Evolutionary conservation across 2,329 filamentous ascomycete species (phyloP).

Genomic region (Aspergillus novofumigatus): DNA sequence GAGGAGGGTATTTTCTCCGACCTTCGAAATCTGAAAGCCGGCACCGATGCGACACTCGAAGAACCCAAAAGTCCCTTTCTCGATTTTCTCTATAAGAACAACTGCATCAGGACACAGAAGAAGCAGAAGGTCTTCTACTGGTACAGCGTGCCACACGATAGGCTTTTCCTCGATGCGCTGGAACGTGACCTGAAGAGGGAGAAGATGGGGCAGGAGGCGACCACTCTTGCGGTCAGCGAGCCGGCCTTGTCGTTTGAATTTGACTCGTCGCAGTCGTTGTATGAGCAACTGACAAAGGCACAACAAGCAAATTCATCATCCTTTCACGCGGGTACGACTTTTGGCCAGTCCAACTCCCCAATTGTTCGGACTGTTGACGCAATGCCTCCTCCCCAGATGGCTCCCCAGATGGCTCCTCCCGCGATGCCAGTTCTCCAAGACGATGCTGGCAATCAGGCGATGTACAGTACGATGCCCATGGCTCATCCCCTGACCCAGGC

Average conservation of each 20-base stretch:
- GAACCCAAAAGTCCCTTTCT: constrained; percentile 98
- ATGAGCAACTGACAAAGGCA: constrained; percentile 98
- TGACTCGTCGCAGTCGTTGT: constrained; percentile 97
- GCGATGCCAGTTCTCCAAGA: constrained; percentile 56
- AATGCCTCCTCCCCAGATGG: constrained; percentile 89
- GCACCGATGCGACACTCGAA: constrained; percentile 94
- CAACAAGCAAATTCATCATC: constrained; percentile 98
- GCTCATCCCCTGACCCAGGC: constrained; percentile 67
- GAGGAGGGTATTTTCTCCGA: constrained; percentile 99
- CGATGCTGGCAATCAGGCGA: constrained; percentile 61
- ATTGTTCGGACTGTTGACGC: constrained; percentile 81
- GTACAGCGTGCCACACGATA: constrained; percentile 98
- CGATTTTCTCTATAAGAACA: constrained; percentile 99
- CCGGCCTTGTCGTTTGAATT: constrained; percentile 98
- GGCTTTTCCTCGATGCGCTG: constrained; percentile 92
- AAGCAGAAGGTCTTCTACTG: constrained; percentile 99
- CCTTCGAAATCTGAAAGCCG: constrained; percentile 94
- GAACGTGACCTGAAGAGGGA: constrained; percentile 97
- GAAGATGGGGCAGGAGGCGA: constrained; percentile 99
- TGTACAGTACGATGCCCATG: constrained; percentile 67
- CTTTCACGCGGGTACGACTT: constrained; percentile 68
- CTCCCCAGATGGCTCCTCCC: constrained; percentile 71
- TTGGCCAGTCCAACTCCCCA: constrained; percentile 74
- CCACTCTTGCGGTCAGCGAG: constrained; percentile 93
- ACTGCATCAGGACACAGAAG: constrained; percentile 99